A percentile compares a stretch with the other conserved stretches of the same genome.
Conservation (phyloP, 2,329 filamentous ascomycete species). For the Fusarium continuum region DNA sequence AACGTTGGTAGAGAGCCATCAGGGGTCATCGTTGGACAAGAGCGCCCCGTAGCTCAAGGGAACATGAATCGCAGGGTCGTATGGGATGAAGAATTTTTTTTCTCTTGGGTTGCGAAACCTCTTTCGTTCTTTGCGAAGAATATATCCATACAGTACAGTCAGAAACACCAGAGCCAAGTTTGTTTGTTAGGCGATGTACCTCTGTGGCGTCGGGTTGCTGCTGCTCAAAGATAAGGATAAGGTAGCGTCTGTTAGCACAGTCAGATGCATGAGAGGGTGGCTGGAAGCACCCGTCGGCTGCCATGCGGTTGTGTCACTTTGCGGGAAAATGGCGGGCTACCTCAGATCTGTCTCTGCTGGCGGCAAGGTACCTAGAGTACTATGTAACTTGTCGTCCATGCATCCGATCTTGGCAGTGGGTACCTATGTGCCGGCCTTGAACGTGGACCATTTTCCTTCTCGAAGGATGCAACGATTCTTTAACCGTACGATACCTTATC, state of each 20-base stretch:
- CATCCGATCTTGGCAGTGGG: constrained; percentile 2
- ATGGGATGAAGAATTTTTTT: constrained; percentile 4
- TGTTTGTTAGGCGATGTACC: neutral
- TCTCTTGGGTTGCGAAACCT: constrained; percentile 11
- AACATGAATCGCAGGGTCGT: constrained; percentile 1
- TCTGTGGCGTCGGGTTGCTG: neutral
- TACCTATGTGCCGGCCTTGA: constrained; percentile 5
- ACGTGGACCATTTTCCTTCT: constrained; percentile 20
- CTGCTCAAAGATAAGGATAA: neutral
- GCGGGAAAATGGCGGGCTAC: constrained; percentile 21
- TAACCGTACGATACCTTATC: constrained; percentile 30
- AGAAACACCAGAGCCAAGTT: too few relatives aligned
- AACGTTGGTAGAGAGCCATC: constrained; percentile 17
- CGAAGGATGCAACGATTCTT: constrained; percentile 23
- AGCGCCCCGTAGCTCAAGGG: neutral
- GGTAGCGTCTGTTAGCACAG: constrained; percentile 5
- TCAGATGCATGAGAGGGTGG: constrained; percentile 28
- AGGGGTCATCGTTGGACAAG: constrained; percentile 27
- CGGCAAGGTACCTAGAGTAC: constrained; percentile 5
- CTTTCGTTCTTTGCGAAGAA: neutral
- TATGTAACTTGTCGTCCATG: constrained; percentile 33
- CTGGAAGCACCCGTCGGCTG: constrained; percentile 4
- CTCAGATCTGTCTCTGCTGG: constrained; percentile 11
- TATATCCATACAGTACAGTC: too few relatives aligned
- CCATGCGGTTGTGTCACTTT: constrained; percentile 32